These are phyloP conservation scores for Mortierella sp. DNA, from an alignment of 371 early-diverging fungal genomes.

Conservation along the genomic window DNA sequence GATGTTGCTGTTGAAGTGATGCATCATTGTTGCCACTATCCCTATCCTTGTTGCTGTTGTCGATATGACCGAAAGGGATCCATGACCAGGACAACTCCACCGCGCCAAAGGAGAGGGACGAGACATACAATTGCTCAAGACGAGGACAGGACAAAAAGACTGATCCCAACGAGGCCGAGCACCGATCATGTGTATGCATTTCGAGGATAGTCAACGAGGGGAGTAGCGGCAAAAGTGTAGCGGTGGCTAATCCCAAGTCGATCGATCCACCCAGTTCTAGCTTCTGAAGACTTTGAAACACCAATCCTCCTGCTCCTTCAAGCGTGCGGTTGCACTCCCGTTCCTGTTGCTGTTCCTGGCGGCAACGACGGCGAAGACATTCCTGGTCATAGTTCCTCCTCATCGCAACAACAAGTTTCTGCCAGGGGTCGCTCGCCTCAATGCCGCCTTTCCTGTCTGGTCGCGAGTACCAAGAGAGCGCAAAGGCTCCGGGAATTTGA, in stretches of 20 bases:
- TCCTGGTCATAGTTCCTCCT: neutral
- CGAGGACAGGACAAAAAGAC: neutral
- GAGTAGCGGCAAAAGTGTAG: neutral
- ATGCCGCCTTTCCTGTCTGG: constrained; percentile 2
- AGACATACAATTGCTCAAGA: neutral
- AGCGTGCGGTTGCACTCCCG: neutral
- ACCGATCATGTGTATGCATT: neutral
- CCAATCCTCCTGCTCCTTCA: neutral
- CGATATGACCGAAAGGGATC: neutral
- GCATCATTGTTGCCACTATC: neutral
- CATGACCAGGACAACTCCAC: neutral
- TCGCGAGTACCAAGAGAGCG: neutral
- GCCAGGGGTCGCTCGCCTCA: neutral
- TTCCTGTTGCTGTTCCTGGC: neutral
- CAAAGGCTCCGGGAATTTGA: neutral
- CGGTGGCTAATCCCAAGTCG: neutral
- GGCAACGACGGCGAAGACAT: neutral
- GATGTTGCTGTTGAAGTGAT: neutral
- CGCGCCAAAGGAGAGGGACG: neutral
- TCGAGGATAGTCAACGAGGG: neutral
- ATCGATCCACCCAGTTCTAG: neutral
- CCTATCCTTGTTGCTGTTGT: neutral
- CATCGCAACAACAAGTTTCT: neutral
- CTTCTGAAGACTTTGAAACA: neutral
- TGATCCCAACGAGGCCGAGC: constrained; percentile 5